These are phyloP conservation scores for Dendryphion nanum DNA, from an alignment of 2,329 filamentous ascomycete species.

Conservation along the genomic window DNA sequence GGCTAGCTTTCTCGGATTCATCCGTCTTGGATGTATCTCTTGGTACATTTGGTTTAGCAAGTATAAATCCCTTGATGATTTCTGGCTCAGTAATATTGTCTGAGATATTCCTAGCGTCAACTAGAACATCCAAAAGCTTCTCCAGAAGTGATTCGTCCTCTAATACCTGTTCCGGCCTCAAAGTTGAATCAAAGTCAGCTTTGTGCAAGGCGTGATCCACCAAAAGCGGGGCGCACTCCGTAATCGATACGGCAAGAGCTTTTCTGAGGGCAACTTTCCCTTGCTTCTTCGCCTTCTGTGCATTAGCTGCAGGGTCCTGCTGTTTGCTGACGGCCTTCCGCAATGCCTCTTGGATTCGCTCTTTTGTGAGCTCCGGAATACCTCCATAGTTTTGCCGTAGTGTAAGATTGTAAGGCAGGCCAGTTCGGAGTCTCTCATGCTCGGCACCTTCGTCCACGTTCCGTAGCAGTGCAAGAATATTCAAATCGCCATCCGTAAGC, in stretches of 20 bases:
- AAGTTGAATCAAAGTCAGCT: constrained; percentile 66
- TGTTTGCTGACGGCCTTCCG: constrained; percentile 63
- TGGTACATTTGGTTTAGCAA: constrained; percentile 61
- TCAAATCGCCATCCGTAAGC: constrained; percentile 79
- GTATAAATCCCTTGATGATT: constrained; percentile 77
- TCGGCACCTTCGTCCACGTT: constrained; percentile 77
- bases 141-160: constrained; percentile 64
- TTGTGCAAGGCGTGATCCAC: constrained; percentile 80
- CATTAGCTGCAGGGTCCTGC: constrained; percentile 48
- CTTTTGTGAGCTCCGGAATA: constrained; percentile 70
- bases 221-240: constrained; percentile 82
- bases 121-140: constrained; percentile 65
- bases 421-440: constrained; percentile 78
- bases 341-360: constrained; percentile 69
- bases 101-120: constrained; percentile 68
- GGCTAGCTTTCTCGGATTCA: constrained; percentile 41
- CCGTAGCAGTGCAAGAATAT: constrained; percentile 76
- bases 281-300: constrained; percentile 72
- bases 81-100: constrained; percentile 66
- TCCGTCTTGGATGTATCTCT: constrained; percentile 38
- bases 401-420: constrained; percentile 74
- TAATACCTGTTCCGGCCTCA: constrained; percentile 68
- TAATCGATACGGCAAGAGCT: constrained; percentile 78
- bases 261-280: constrained; percentile 73
- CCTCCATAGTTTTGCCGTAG: constrained; percentile 81